phyloP scores from a whole-genome alignment of 2,329 filamentous ascomycete species.

The Diaporthe sp. region DNA sequence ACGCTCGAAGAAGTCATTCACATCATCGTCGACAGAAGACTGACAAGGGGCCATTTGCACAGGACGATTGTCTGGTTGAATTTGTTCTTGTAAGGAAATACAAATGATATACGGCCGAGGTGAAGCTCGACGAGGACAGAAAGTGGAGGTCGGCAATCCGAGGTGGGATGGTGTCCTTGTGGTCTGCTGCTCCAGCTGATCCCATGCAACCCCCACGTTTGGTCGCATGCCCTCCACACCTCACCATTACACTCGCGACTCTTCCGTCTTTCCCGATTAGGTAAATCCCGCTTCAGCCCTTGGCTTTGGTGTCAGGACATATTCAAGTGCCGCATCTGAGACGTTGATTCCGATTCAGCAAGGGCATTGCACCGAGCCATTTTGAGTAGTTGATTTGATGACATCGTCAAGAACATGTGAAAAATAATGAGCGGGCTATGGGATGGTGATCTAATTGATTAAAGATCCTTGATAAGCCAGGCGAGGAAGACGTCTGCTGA shows the following conservation, averaged over 20 bases:
- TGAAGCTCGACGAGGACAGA: background rate
- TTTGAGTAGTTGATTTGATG: background rate
- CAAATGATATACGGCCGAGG: background rate
- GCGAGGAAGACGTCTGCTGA: background rate
- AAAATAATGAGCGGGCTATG: no score
- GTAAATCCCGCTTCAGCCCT: conserved; percentile 1
- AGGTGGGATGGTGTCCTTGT: conserved; percentile 8
- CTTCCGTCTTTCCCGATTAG: conserved; percentile 21
- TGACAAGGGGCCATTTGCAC: conserved; percentile 2
- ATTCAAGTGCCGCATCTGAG: background rate
- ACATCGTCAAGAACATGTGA: background rate
- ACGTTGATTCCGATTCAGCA: background rate
- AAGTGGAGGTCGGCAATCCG: conserved; percentile 22
- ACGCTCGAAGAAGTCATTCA: conserved; percentile 38
- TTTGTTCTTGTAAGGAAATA: no score
- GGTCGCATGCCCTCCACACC: conserved; percentile 18
- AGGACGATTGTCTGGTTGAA: background rate
- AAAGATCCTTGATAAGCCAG: background rate
- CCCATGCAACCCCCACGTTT: conserved; percentile 38
- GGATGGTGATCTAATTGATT: background rate
- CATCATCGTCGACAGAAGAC: background rate
- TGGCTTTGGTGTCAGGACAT: background rate
- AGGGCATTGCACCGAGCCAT: background rate
- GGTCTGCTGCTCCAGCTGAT: conserved; percentile 23
- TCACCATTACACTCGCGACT: background rate